Base-by-base conservation (phyloP, 805 yeast genomes). In the Candida mattraensis region DNA sequence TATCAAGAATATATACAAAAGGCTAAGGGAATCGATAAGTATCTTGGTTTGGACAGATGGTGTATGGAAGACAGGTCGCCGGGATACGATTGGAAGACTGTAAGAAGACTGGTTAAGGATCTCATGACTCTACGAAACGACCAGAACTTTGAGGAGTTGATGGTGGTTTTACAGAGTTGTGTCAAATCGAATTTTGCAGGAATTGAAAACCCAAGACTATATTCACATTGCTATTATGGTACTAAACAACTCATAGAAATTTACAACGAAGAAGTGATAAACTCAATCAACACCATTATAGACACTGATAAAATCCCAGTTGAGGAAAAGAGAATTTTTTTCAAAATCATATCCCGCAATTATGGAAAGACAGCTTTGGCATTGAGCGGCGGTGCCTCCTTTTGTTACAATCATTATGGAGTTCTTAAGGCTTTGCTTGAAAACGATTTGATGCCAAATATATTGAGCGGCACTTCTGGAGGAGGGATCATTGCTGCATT, bases 401-500 rank as follows among this genome's bases (percentile, higher is more conserved):
- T 84, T 56, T 77, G 89, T 1, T 80, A 82, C 47, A 76, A 80
- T 20, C 94, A 84, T 58, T 80, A 83, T 59, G 94, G 94, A 3
- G 75, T 84, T 3, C 70, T 83, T 18, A 80, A 79, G 44, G 89
- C 88, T 0, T 58, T 85, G 24, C 59, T 83, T 5, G 88, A 85
- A 40, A 72, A 74, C 39, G 82, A 80, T 53, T 60, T 75, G 32
- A 61, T 84, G 33, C 94, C 94, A 1, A 67, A 68, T 4, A 80
- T 84, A 23, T 66, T 85, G 7, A 74, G 85, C 22, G 94, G 94
- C 1, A 84, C 93, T 0, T 78, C 87, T 0, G 91, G 93, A 2
- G 94, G 94, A 11, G 91, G 88, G 1, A 60, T 83, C 9, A 76
- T 83, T 10, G 89, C 93, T 0, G 85, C 88, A 0, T 56, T 84